Evolutionary conservation across 108 stramenopile genomes (phyloP).

Genomic region (Pseudonitzschia pungens): DNA sequence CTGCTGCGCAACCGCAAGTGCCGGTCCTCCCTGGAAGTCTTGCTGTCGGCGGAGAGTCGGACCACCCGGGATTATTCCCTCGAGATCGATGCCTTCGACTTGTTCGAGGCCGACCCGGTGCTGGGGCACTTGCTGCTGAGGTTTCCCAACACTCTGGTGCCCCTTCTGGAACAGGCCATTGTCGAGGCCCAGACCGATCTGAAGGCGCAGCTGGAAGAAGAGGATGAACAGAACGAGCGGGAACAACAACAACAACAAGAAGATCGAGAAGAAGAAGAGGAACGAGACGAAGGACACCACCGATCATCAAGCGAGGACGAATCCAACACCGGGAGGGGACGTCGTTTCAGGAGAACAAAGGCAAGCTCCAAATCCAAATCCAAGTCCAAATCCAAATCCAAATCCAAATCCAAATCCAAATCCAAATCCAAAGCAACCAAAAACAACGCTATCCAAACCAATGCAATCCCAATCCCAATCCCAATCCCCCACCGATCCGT

Average conservation of each 20-base stretch:
- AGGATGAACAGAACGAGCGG: slow-evolving; percentile 1
- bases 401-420: too few species aligned
- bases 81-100: slow-evolving; percentile 62
- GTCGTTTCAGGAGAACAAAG: too few species aligned
- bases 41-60: slow-evolving; percentile 22
- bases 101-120: slow-evolving; percentile 63
- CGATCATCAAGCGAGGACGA: too few species aligned
- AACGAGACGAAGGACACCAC: too few species aligned
- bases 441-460: too few species aligned
- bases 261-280: too few species aligned
- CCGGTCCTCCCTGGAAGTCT: slow-evolving; percentile 24
- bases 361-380: too few species aligned
- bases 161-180: slow-evolving; percentile 72
- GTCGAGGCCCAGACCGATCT: slow-evolving; percentile 42
- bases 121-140: slow-evolving; percentile 73
- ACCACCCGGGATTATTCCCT: slow-evolving; percentile 53
- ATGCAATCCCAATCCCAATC: too few species aligned
- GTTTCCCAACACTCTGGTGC: slow-evolving; percentile 75
- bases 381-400: too few species aligned
- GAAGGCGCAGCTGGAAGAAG: slow-evolving; percentile 11
- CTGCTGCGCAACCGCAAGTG: slow-evolving; percentile 23
- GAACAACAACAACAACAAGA: slow-evolving; percentile 13
- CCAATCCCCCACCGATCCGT: slow-evolving; percentile 26
- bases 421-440: too few species aligned
- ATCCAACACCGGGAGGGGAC: too few species aligned